These are phyloP conservation scores for Panicum virgatum DNA, from an alignment of 202 grass and related monocot species.

Conservation along the genomic window DNA sequence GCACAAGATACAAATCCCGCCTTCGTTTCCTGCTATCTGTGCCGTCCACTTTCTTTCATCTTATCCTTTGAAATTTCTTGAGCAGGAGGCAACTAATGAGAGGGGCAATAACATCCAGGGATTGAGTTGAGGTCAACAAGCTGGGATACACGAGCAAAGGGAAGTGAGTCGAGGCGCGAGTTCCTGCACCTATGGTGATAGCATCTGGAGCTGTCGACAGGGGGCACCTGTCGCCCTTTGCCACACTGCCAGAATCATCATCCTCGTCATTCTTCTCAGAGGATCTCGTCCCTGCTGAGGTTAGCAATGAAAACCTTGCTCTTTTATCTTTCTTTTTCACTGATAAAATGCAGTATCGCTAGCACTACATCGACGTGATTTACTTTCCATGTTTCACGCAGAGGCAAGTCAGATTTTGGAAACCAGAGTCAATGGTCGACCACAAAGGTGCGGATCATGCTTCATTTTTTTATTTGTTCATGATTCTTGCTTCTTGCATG, in stretches of 20 bases:
- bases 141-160: background rate
- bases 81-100: constrained; percentile 34
- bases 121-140: constrained; percentile 35
- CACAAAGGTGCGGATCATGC: constrained; percentile 50
- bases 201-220: constrained; percentile 51
- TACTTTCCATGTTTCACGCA: constrained; percentile 29
- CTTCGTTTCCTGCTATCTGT: background rate
- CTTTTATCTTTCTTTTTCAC: background rate
- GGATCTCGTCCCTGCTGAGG: constrained; percentile 54
- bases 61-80: constrained; percentile 7
- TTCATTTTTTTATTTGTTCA: constrained; percentile 8
- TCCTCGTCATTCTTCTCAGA: constrained; percentile 66
- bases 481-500: constrained; percentile 45
- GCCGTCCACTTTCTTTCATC: background rate
- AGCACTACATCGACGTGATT: constrained; percentile 13
- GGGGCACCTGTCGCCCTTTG: constrained; percentile 36
- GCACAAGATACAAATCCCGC: background rate
- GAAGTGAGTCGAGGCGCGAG: background rate
- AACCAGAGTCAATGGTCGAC: constrained; percentile 52
- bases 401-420: constrained; percentile 69
- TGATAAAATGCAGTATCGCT: background rate
- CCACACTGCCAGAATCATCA: constrained; percentile 36
- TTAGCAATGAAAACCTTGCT: background rate
- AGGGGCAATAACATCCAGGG: background rate
- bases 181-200: constrained; percentile 52